A percentile compares a stretch with the other conserved stretches of the same genome.
These are phyloP conservation scores for Colletotrichum graminicola DNA, from an alignment of 2,329 filamentous ascomycete genomes.

Conservation along the genomic window DNA sequence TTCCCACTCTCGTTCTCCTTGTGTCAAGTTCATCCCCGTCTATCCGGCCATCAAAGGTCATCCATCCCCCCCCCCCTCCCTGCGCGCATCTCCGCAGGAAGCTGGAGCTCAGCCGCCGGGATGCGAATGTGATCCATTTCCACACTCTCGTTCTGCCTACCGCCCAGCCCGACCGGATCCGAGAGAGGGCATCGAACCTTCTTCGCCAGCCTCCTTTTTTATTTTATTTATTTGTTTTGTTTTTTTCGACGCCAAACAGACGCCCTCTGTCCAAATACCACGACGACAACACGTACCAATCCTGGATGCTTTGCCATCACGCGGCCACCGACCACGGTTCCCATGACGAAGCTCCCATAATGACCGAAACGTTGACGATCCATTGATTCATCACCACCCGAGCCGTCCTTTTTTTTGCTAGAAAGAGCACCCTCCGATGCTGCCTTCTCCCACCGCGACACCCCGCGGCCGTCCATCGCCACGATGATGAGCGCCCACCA, in stretches of 20 bases:
- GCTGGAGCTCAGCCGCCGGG: constrained; percentile 3
- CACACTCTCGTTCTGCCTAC: constrained; percentile 4
- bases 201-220: not conserved
- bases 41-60: not conserved
- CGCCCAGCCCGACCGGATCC: not conserved
- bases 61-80: no score
- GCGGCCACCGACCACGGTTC: not conserved
- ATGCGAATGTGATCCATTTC: constrained; percentile 2
- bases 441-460: not conserved
- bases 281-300: not conserved
- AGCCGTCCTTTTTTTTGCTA: not conserved
- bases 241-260: not conserved
- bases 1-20: not conserved
- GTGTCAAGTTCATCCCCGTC: not conserved
- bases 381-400: constrained; percentile 5
- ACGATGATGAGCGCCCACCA: constrained; percentile 36
- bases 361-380: constrained; percentile 16
- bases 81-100: constrained; percentile 9
- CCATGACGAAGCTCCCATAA: not conserved
- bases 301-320: not conserved
- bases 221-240: no score
- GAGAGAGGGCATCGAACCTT: not conserved
- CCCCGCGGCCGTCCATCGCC: constrained; percentile 17
- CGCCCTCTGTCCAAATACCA: not conserved
- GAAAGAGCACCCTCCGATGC: constrained; percentile 1